phyloP scores from a whole-genome alignment of 768 basidiomycete species.

The Hebeloma cylindrosporum region DNA sequence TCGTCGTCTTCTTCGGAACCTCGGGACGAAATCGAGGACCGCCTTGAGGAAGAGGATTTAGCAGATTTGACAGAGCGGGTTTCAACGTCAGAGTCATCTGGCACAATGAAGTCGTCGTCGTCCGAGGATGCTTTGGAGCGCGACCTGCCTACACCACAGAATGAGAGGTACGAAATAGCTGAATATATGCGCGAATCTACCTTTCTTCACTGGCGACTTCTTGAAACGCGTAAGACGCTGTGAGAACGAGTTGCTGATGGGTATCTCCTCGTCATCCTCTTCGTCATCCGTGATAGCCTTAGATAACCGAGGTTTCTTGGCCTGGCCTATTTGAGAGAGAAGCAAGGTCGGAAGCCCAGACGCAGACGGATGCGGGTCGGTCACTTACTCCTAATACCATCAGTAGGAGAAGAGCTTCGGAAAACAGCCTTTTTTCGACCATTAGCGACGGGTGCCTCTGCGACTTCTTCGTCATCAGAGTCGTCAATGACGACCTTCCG shows the following conservation, averaged over 20 bases:
- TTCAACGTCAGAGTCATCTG: constrained; percentile 64
- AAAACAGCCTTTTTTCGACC: constrained; percentile 25
- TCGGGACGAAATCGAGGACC: constrained; percentile 48
- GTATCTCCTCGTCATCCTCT: constrained; percentile 54
- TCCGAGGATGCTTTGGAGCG: constrained; percentile 40
- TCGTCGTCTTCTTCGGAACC: constrained; percentile 39
- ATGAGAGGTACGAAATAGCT: neutral
- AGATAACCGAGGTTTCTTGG: constrained; percentile 64
- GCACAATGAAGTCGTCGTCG: constrained; percentile 75
- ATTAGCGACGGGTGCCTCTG: constrained; percentile 20
- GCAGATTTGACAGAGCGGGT: constrained; percentile 44
- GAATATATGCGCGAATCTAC: constrained; percentile 29
- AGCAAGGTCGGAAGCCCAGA: neutral
- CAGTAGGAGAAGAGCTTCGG: constrained; percentile 40
- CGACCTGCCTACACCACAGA: constrained; percentile 37
- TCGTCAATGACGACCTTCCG: constrained; percentile 70
- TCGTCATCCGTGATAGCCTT: constrained; percentile 50
- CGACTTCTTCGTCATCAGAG: constrained; percentile 68
- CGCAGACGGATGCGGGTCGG: neutral
- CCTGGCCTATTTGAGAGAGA: constrained; percentile 33
- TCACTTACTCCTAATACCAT: constrained; percentile 31
- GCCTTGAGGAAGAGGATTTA: constrained; percentile 49
- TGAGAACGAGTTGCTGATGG: constrained; percentile 54
- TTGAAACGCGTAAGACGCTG: constrained; percentile 63
- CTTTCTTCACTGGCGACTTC: constrained; percentile 57